phyloP scores from a whole-genome alignment of 768 basidiomycete genomes.

The Atractiella rhizophila region DNA sequence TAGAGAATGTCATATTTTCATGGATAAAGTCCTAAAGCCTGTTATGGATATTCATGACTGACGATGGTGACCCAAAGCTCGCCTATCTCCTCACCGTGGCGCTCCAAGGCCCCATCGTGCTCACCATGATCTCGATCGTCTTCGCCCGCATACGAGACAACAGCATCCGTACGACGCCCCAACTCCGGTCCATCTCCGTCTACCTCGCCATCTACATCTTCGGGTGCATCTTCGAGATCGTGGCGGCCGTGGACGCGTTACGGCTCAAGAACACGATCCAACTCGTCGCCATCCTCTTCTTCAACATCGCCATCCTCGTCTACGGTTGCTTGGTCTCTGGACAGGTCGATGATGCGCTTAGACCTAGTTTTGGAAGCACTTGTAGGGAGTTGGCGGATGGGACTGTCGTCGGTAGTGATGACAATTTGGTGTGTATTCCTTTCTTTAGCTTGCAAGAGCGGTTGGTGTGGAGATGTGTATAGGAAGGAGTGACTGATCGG shows the following conservation, averaged over 20 bases:
- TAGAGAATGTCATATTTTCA: no score
- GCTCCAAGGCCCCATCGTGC: background rate
- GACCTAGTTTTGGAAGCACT: slow-evolving; percentile 5
- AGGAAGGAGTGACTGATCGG: no score
- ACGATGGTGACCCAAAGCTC: no score
- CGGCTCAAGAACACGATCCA: slow-evolving; percentile 10
- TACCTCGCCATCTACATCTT: slow-evolving; percentile 11
- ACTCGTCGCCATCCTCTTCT: slow-evolving; percentile 8
- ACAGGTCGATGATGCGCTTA: background rate
- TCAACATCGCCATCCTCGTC: slow-evolving; percentile 4
- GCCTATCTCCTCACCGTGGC: no score
- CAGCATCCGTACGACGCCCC: background rate
- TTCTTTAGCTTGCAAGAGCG: no score
- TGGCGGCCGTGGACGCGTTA: slow-evolving; percentile 7
- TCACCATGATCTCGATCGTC: background rate
- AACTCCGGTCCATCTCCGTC: slow-evolving; percentile 10
- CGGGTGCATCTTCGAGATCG: slow-evolving; percentile 4
- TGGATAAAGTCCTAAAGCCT: no score
- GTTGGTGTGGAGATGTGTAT: no score
- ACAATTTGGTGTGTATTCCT: no score
- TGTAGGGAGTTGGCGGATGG: slow-evolving; percentile 6
- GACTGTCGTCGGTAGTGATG: slow-evolving; percentile 1
- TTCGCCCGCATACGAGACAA: background rate
- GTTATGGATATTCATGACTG: no score
- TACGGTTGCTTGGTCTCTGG: background rate